Base-by-base conservation (phyloP, 768 basidiomycete species). In the Kwoniella mangroviensis region DNA sequence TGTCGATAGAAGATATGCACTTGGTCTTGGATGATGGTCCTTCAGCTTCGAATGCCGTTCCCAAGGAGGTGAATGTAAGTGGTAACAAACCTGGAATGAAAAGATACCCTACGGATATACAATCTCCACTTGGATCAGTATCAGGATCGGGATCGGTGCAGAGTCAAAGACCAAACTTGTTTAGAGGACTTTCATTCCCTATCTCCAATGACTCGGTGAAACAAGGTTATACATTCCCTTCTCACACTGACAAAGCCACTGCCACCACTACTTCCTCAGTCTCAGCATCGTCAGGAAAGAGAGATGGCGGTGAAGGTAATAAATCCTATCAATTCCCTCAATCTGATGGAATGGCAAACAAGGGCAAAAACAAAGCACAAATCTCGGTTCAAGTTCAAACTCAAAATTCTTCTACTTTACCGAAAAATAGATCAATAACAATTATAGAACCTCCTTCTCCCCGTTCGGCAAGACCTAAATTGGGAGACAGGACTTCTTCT, bases 1-100 rank as follows among this genome's bases (percentile, higher is more conserved):
- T 62, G 19, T 68, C 66, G 26, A 57, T 63, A 12, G 59, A 68
- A 24, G 70, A 72, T 61, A 69, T 69, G 68, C 61, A 54, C 26
- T 34, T 64, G 9, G 67, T 55, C 12, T 26, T 60, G 26, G 63
- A 12, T 22, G 19, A 43, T 15, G 34, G 34, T 7, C 34, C 34
- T 34, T 12, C 51, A 19, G 5, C 40, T 21, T 11, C 62, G 7
- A 49, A 26, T 7, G 68, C 22, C 15, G 15, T 4, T 34, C 34
- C 4, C 6, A 34, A 34, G 34, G 34, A 34, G 34, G 34, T 34
- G 34, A 34, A 7, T 34, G 34, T 34, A 0, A 7, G 3, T 34
- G 34, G 34, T 34, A 34, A 34, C 26, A 54, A 9, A 53, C 68
- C 57, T 10, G 55, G 19, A 9, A n/a, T 53, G n/a, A 13, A 24